Conservation (phyloP, 2,329 filamentous ascomycete genomes). For the Neopestalotiopsis sp. region DNA sequence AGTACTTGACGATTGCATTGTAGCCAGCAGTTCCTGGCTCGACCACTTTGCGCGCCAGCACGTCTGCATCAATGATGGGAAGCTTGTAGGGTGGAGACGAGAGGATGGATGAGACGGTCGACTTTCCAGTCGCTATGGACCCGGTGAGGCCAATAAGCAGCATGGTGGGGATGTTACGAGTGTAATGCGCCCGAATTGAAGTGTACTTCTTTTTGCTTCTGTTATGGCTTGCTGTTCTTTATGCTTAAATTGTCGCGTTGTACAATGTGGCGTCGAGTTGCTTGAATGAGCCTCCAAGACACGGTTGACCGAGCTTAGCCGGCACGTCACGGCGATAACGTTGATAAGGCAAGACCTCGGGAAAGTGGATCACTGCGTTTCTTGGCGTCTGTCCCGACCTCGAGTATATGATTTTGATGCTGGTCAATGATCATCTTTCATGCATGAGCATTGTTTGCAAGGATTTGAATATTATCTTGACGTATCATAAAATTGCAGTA, state of each 20-base stretch:
- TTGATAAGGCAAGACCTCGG: neutral
- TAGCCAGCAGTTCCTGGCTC: conserved; percentile 90
- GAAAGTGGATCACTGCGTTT: conserved; percentile 7
- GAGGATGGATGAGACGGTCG: conserved; percentile 87
- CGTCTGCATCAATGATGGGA: conserved; percentile 91
- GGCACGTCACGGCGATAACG: neutral
- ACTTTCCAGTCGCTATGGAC: conserved; percentile 98
- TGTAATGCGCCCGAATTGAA: neutral
- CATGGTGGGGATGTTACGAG: conserved; percentile 56
- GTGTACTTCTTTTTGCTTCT: neutral
- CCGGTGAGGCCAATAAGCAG: conserved; percentile 94
- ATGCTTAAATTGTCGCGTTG: neutral
- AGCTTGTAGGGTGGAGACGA: conserved; percentile 80
- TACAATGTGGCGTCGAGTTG: neutral
- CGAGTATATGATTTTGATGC: conserved; percentile 3
- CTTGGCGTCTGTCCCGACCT: neutral
- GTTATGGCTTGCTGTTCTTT: neutral
- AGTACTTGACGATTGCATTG: conserved; percentile 79
- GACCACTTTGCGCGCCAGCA: conserved; percentile 90
- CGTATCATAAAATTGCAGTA: too few relatives aligned
- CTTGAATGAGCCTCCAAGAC: neutral
- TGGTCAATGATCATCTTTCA: neutral
- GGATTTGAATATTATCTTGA: neutral
- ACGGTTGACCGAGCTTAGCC: neutral
- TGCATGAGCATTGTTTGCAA: neutral